A percentile compares a stretch with the other conserved stretches of the same genome.
phyloP scores from a whole-genome alignment of 495 filamentous ascomycete species.

The Delitschia confertaspora region DNA sequence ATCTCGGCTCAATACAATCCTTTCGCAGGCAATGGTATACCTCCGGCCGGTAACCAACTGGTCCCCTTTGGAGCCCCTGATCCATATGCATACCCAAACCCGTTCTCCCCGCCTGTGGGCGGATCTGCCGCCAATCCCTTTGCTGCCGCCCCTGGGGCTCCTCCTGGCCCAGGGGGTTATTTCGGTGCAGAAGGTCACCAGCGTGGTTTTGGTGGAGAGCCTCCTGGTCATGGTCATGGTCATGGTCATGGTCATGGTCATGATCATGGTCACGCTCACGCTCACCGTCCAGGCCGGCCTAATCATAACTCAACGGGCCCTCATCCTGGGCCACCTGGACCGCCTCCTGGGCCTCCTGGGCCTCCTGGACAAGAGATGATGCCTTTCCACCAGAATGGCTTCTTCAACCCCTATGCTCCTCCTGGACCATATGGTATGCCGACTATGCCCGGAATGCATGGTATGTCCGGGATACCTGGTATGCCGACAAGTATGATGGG shows the following conservation, averaged over 20 bases:
- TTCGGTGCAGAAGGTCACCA: conserved; percentile 13
- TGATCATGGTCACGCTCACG: neutral
- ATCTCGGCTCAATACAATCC: conserved; percentile 26
- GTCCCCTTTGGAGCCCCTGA: conserved; percentile 31
- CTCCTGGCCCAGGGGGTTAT: conserved; percentile 19
- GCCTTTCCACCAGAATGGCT: conserved; percentile 15
- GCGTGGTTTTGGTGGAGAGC: neutral
- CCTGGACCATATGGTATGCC: conserved; percentile 24
- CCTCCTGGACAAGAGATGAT: conserved; percentile 28
- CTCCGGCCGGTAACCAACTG: conserved; percentile 20
- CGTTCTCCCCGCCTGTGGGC: conserved; percentile 28
- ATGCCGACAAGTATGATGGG: no score
- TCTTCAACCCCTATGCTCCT: conserved; percentile 17
- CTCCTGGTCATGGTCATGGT: neutral
- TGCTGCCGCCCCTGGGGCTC: conserved; percentile 23
- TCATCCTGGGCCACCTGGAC: conserved; percentile 18
- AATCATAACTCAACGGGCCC: conserved; percentile 29
- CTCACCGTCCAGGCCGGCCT: conserved; percentile 14
- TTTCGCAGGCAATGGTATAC: conserved; percentile 10
- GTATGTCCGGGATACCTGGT: neutral
- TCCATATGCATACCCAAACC: conserved; percentile 32
- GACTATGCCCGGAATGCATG: conserved; percentile 4
- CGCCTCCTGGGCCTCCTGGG: conserved; percentile 12
- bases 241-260: no score
- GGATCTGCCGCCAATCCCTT: conserved; percentile 28